A percentile compares a stretch with the other conserved stretches of the same genome.
These are phyloP conservation scores for Eutrema japonicum DNA, from an alignment of 345 rosid genomes.

Conservation along the genomic window DNA sequence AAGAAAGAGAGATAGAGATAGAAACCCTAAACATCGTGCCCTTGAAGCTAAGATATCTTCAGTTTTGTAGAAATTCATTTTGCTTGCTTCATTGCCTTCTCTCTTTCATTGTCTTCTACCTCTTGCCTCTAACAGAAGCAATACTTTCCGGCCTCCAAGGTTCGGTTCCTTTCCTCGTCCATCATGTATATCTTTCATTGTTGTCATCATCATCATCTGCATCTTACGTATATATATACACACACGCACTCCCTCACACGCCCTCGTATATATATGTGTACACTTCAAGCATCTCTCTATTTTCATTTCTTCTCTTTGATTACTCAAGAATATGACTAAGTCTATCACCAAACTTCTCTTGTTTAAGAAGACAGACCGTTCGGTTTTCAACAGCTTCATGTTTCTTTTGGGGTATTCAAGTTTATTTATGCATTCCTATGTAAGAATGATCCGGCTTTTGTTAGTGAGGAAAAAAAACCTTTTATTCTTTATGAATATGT, in stretches of 20 bases:
- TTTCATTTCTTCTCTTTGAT: constrained; percentile 36
- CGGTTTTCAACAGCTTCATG: constrained; percentile 18
- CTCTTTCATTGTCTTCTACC: constrained; percentile 51
- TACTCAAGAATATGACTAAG: constrained; percentile 39
- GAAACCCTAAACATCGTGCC: constrained; percentile 60
- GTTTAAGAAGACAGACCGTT: constrained; percentile 12
- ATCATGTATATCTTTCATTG: constrained; percentile 36
- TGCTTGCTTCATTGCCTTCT: constrained; percentile 39
- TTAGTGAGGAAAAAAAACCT: neutral
- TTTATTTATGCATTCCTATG: constrained; percentile 12
- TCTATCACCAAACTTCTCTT: constrained; percentile 20
- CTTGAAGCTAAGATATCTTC: constrained; percentile 62
- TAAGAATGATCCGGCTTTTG: constrained; percentile 20
- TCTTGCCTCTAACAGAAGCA: constrained; percentile 47
- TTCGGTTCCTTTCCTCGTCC: constrained; percentile 41
- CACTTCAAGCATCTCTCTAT: constrained; percentile 22
- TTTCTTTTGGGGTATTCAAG: constrained; percentile 22
- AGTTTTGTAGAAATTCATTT: constrained; percentile 39
- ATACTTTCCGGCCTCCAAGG: constrained; percentile 51
- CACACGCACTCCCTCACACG: constrained; percentile 3
- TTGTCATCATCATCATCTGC: constrained; percentile 33
- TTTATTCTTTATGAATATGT: constrained; percentile 25
- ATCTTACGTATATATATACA: constrained; percentile 18
- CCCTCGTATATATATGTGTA: constrained; percentile 9
- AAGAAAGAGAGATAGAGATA: constrained; percentile 38